phyloP scores from a whole-genome alignment of 805 yeast genomes.

The Kluyveromyces dobzhanskii region DNA sequence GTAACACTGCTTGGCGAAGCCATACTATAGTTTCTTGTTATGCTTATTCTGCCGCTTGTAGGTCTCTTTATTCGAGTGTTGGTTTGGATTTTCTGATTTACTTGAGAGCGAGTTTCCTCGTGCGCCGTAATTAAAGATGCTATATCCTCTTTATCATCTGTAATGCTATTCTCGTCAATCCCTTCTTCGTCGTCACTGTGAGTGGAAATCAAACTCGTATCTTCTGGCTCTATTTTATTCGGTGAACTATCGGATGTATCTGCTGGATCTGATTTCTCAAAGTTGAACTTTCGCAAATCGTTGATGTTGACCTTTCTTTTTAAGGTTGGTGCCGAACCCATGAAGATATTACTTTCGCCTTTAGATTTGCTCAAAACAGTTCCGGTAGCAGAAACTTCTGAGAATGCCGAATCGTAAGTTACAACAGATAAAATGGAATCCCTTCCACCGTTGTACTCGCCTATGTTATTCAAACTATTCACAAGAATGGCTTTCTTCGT shows the following conservation, averaged over 20 bases:
- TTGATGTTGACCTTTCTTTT: slow-evolving; percentile 43
- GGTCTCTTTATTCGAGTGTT: slow-evolving; percentile 12
- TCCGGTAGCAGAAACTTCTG: neutral
- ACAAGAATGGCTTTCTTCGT: neutral
- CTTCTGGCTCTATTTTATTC: neutral
- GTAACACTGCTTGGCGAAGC: neutral
- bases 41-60: slow-evolving; percentile 28
- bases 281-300: slow-evolving; percentile 41
- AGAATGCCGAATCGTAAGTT: slow-evolving; percentile 2
- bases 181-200: neutral
- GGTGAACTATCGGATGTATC: neutral
- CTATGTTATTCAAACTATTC: neutral
- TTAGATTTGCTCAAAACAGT: neutral
- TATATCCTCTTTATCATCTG: slow-evolving; percentile 22
- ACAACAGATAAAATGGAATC: neutral
- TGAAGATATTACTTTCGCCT: neutral
- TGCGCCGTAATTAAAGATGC: slow-evolving; percentile 23
- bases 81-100: slow-evolving; percentile 1
- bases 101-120: slow-evolving; percentile 11
- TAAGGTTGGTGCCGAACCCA: slow-evolving; percentile 20
- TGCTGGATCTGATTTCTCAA: slow-evolving; percentile 15
- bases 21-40: slow-evolving; percentile 5
- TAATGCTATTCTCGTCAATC: slow-evolving; percentile 4
- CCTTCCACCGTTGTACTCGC: neutral
- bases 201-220: neutral